Base-by-base conservation (phyloP, 208 protist genomes). In the Wallacemonas collosoma region DNA sequence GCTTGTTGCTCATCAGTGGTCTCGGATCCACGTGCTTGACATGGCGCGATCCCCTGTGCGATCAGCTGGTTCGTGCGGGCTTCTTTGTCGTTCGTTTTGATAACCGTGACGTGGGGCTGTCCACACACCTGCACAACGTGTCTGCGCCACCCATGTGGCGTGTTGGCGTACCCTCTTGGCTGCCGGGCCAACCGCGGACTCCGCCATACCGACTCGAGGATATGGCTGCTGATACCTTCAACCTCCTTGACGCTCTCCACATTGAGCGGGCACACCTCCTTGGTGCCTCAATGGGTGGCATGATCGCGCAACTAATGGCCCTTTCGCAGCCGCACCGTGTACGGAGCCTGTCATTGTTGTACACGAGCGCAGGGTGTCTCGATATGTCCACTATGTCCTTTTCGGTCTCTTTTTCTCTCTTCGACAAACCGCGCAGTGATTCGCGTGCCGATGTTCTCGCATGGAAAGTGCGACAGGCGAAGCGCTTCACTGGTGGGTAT, bases 41-140 rank as follows among this genome's bases (percentile, higher is more conserved):
- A 12, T 75, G 61, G 61, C 53, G 44, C 12, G 63, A 70, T 15
- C n/a, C 40, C 2, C 39, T 75, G 36, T 75, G 71, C 45, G 51
- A 58, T 3, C 39, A 36, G 26, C 39, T 75, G 35, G 58, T 63
- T 4, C 17, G 43, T 38, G 50, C 39, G 3, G 70, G 70, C 2
- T 69, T 64, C 61, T 69, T 56, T 39, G 71, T 75, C 40, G 62
- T 75, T 3, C 71, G 71, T 62, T 75, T 64, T 39, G 71, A 75
- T 62, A 75, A 75, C 45, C 44, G 71, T 8, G 71, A 75, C 41
- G 62, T 69, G 2, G 71, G 71, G 8, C 62, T 75, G n/a, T 70
- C 61, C 11, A 70, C 71, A 4, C 47, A 75, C 45, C 53, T 68
- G 4, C 48, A 70, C 41, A 40, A 35, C 4, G 3, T 55, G 9